Conservation (phyloP, 495 filamentous ascomycete species). For the Parachaetomium inaequale region DNA sequence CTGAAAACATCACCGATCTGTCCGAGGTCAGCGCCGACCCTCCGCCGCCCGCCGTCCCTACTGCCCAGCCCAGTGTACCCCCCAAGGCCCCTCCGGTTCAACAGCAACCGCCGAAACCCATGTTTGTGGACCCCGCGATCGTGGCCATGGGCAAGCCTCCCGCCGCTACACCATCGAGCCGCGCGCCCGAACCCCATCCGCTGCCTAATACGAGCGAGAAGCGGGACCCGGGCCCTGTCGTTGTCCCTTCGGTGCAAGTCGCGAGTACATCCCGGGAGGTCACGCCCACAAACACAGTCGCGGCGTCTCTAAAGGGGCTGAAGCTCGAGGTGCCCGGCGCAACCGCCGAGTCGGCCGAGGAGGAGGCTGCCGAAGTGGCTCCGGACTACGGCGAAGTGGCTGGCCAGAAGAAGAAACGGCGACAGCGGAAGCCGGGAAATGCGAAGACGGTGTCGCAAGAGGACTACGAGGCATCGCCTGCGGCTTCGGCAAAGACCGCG, state of each 20-base stretch:
- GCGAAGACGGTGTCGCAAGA: slow-evolving; percentile 16
- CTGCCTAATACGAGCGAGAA: slow-evolving; percentile 39
- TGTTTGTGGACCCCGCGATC: slow-evolving; percentile 55
- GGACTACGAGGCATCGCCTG: slow-evolving; percentile 25
- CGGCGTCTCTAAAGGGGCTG: slow-evolving; percentile 19
- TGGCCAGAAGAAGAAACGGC: slow-evolving; percentile 27
- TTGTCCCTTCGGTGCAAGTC: slow-evolving; percentile 2
- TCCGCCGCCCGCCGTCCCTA: slow-evolving; percentile 5
- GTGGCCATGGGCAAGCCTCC: slow-evolving; percentile 45
- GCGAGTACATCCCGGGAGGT: slow-evolving; percentile 8
- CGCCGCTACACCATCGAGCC: slow-evolving; percentile 17
- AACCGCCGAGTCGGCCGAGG: slow-evolving; percentile 23
- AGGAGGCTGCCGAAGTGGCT: slow-evolving; percentile 16
- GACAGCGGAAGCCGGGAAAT: slow-evolving; percentile 21
- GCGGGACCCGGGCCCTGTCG: slow-evolving; percentile 28
- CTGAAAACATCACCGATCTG: slow-evolving; percentile 40
- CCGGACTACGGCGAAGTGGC: slow-evolving; percentile 20
- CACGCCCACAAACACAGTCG: slow-evolving; percentile 15
- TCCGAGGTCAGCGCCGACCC: slow-evolving; percentile 26
- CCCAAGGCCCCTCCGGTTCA: slow-evolving; percentile 12
- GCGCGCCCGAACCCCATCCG: slow-evolving; percentile 19
- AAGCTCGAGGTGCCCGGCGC: slow-evolving; percentile 13
- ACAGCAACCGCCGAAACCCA: slow-evolving; percentile 17
- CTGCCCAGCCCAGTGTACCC: slow-evolving; percentile 8
- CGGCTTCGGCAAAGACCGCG: slow-evolving; percentile 20